These are phyloP conservation scores for Platanthera guangdongensis DNA, from an alignment of 106 monocot species.

Conservation along the genomic window DNA sequence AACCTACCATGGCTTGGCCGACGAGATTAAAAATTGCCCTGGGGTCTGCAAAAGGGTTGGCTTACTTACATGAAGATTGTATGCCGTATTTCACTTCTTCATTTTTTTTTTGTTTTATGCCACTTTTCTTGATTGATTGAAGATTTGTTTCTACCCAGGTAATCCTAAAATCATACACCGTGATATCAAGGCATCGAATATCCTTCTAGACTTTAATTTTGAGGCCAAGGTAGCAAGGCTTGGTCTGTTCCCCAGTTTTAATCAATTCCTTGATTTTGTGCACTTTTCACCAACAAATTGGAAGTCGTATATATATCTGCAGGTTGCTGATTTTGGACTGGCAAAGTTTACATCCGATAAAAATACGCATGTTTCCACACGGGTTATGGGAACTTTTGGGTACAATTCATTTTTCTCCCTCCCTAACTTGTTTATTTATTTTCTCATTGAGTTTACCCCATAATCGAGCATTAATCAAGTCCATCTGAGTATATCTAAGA, in stretches of 20 bases:
- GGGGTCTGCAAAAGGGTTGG: slow-evolving; percentile 13
- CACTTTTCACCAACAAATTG: neutral
- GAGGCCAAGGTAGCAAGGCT: slow-evolving; percentile 68
- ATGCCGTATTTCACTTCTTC: neutral
- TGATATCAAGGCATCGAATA: slow-evolving; percentile 90
- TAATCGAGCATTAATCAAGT: too few relatives aligned
- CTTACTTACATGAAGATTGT: slow-evolving; percentile 16
- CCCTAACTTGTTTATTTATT: neutral
- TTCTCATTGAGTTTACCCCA: too few relatives aligned
- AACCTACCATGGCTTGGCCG: slow-evolving; percentile 51
- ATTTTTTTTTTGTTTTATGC: neutral
- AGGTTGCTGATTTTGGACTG: slow-evolving; percentile 98
- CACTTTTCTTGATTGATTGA: slow-evolving; percentile 3
- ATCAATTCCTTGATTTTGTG: neutral
- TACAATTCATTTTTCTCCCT: slow-evolving; percentile 7
- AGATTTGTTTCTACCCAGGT: slow-evolving; percentile 29
- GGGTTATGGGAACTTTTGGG: slow-evolving; percentile 78
- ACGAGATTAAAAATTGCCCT: slow-evolving; percentile 23
- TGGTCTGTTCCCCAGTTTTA: too few relatives aligned
- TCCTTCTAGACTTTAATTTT: slow-evolving; percentile 82
- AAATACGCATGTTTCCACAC: slow-evolving; percentile 76
- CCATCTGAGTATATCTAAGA: too few relatives aligned
- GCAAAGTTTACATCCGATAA: slow-evolving; percentile 56
- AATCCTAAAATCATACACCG: slow-evolving; percentile 93
- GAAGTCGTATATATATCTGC: slow-evolving; percentile 1